These are phyloP conservation scores for Ceratobasidium sp. DNA, from an alignment of 1,284 basidiomycete genomes.

Conservation along the genomic window DNA sequence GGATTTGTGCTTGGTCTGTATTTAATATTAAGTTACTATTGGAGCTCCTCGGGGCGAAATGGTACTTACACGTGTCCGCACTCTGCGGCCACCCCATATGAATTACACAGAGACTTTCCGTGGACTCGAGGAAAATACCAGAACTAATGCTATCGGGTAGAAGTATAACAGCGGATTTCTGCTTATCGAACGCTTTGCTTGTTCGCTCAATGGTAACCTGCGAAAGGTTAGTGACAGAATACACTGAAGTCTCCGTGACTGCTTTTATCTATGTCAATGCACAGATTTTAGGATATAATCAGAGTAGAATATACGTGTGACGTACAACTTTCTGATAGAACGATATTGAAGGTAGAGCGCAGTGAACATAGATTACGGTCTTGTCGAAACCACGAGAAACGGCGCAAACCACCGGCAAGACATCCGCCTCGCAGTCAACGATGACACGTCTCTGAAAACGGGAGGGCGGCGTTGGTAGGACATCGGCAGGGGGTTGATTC, in stretches of 20 bases:
- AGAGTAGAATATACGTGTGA: not conserved
- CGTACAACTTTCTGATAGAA: constrained; percentile 30
- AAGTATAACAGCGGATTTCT: constrained; percentile 9
- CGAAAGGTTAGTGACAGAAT: not conserved
- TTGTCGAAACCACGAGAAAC: not conserved
- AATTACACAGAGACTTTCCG: constrained; percentile 13
- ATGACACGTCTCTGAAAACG: not conserved
- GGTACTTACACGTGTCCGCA: not conserved
- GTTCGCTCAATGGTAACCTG: not conserved
- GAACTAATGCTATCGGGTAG: not conserved
- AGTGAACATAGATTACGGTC: constrained; percentile 8
- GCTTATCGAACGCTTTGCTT: not conserved
- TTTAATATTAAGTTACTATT: not conserved
- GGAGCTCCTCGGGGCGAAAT: too few species aligned
- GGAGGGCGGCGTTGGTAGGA: not conserved
- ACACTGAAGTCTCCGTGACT: not conserved
- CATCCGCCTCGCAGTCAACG: not conserved
- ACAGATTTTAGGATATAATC: not conserved
- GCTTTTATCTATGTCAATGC: constrained; percentile 8
- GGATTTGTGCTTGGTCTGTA: not conserved
- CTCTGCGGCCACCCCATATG: constrained; percentile 27
- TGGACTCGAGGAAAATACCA: not conserved
- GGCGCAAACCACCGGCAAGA: constrained; percentile 1
- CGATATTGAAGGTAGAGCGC: not conserved
- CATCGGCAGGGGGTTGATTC: too few species aligned